A percentile compares a stretch with the other conserved stretches of the same genome.
Evolutionary conservation across 495 filamentous ascomycete species (phyloP).

Genomic region (Umbilicaria muhlenbergii): DNA sequence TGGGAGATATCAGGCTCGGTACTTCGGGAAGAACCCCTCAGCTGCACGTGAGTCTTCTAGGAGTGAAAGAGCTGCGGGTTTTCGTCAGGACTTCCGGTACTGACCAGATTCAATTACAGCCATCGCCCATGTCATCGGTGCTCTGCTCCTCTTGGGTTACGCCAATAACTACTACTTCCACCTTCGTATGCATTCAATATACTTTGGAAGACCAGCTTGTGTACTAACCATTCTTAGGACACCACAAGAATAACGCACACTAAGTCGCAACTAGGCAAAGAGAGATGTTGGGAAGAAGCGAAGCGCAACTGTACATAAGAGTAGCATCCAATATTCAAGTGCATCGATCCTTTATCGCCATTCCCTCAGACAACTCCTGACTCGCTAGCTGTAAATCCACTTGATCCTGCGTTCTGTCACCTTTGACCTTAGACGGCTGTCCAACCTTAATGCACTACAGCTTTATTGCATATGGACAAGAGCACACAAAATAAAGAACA

Average conservation of each 20-base stretch:
- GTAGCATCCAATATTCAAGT: no score
- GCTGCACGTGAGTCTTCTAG: slow-evolving; percentile 57
- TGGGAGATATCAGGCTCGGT: slow-evolving; percentile 76
- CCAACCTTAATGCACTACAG: no score
- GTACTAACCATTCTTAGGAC: slow-evolving; percentile 42
- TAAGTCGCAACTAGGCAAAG: slow-evolving; percentile 29
- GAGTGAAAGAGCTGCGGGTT: no score
- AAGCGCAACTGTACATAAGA: slow-evolving; percentile 5
- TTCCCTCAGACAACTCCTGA: no score
- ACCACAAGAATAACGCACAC: slow-evolving; percentile 99
- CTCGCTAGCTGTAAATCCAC: no score
- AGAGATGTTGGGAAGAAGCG: neutral
- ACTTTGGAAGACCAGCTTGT: neutral
- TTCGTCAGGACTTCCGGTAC: neutral
- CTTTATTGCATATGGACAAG: no score
- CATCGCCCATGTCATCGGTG: slow-evolving; percentile 67
- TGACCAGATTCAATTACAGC: slow-evolving; percentile 36
- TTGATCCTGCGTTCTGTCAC: no score
- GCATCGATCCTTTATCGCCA: no score
- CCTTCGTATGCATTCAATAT: slow-evolving; percentile 53
- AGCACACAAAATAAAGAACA: no score
- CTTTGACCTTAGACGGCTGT: no score
- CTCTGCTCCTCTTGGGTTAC: slow-evolving; percentile 67
- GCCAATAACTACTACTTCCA: slow-evolving; percentile 99
- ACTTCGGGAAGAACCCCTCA: slow-evolving; percentile 87